Conservation (phyloP, 1,139 yeast species). For the Yamadazyma atlantica region DNA sequence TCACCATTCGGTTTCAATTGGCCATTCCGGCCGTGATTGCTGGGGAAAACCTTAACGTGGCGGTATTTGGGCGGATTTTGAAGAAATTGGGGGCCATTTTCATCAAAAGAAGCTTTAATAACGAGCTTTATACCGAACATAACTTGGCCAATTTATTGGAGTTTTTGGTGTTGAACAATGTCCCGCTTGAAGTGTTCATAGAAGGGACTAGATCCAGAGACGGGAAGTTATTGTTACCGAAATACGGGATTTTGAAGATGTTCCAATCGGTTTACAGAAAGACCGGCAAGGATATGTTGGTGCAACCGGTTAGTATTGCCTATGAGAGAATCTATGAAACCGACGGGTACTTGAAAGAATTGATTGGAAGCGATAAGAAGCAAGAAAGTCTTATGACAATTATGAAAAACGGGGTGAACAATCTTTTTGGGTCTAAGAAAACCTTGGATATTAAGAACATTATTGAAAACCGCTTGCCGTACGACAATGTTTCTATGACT, state of each 20-base stretch:
- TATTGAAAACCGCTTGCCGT: conserved; percentile 10
- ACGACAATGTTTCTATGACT: conserved; percentile 10
- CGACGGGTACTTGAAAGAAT: conserved; percentile 60
- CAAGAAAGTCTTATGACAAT: conserved; percentile 44
- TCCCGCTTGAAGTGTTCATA: conserved; percentile 61
- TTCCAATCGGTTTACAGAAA: conserved; percentile 46
- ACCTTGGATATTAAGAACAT: conserved; percentile 16
- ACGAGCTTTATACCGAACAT: conserved; percentile 56
- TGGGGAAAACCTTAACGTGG: conserved; percentile 67
- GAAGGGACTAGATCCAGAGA: conserved; percentile 71
- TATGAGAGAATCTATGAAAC: conserved; percentile 70
- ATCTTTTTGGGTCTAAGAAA: conserved; percentile 18
- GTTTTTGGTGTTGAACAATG: conserved; percentile 49
- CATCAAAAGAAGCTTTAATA: conserved; percentile 46
- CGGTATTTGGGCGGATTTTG: conserved; percentile 52
- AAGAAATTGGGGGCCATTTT: conserved; percentile 48
- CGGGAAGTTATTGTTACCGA: conserved; percentile 63
- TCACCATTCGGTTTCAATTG: conserved; percentile 56
- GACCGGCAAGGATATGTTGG: conserved; percentile 38
- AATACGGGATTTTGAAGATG: conserved; percentile 61
- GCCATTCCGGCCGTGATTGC: conserved; percentile 64
- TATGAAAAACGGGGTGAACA: conserved; percentile 34
- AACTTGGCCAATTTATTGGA: conserved; percentile 57
- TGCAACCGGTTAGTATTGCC: conserved; percentile 61
- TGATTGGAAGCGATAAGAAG: conserved; percentile 59